Base-by-base conservation (phyloP, 2,329 filamentous ascomycete species). In the Microcyclospora pomicola region DNA sequence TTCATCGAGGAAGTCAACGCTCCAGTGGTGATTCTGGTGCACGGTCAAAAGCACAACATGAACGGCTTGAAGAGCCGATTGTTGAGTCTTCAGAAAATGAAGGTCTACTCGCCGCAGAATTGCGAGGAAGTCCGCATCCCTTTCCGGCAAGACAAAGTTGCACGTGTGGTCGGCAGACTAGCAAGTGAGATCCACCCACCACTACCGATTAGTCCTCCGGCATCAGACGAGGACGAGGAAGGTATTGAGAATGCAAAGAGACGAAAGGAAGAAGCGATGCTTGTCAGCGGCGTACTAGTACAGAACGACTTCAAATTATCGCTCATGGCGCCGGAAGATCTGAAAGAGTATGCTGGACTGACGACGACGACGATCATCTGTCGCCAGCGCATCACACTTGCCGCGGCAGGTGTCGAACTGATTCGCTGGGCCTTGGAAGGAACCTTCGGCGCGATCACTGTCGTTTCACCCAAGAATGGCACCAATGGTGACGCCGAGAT, bases 301-400 rank as follows among this genome's bases (percentile, higher is more conserved):
- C 88, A 96, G 50, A 96, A 93, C 58, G 91, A 95, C 58, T 96
- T 98, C 61, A 94, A 96, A 59, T 75, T 98, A 55, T 92, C 83
- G 0, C 69, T 98, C 27, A 96, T 98, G 88, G 87, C 87, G 1
- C 87, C 91, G 0, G 91, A 96, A 51, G 91, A 98, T 56, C 69
- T 98, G 27, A 79, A 86, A 43, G 91, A 98, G 61, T 98, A 94
- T 57, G 91, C 91, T 0, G 91, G 91, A n/a, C 67, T 98, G 24
- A 95, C 86, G 2, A 96, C 91, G 0, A 96, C 91, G 0, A 93
- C 83, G 1, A 88, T 98, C 41, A 76, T 80, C 12, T 98, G 91
- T 67, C 86, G 85, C 51, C 88, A 98, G 60, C 81, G 85, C 42
- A 73, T 98, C 43, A 88, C 77, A 0, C 73, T 98, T 9, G 86